These are phyloP conservation scores for Ehretia macrophylla DNA, from an alignment of 257 asterid genomes.

Conservation along the genomic window DNA sequence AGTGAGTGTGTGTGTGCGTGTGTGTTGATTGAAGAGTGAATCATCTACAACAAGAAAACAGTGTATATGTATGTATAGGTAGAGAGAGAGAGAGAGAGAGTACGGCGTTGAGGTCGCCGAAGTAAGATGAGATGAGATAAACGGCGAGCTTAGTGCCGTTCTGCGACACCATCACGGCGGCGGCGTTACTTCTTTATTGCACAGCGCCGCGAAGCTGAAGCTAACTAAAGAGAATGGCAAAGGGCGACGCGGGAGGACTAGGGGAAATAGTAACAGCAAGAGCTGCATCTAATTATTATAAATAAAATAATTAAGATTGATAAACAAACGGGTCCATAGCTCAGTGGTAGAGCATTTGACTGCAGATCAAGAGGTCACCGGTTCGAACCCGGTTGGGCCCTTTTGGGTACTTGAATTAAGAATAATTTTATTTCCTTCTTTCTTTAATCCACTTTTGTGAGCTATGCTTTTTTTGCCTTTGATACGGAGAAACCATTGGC, in stretches of 20 bases:
- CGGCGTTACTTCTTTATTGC: slow-evolving; percentile 1
- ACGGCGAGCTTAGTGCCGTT: slow-evolving; percentile 67
- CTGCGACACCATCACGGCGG: slow-evolving; percentile 47
- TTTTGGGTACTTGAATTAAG: no score
- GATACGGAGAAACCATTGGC: no score
- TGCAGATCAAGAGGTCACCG: slow-evolving; percentile 28
- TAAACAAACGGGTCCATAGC: slow-evolving; percentile 23
- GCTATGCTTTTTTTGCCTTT: no score
- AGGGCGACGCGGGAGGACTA: slow-evolving; percentile 5
- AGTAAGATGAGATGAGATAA: slow-evolving; percentile 50
- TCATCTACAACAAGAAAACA: no score
- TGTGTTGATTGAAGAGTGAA: not conserved
- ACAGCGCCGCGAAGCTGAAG: not conserved
- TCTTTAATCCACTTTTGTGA: no score
- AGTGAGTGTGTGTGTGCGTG: no score
- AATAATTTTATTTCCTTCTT: no score
- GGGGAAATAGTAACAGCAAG: slow-evolving; percentile 3
- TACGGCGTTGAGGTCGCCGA: slow-evolving; percentile 72
- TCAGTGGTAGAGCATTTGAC: slow-evolving; percentile 33
- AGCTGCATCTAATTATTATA: no score
- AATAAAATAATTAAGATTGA: no score
- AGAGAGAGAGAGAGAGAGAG: not conserved
- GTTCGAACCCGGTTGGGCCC: slow-evolving; percentile 32
- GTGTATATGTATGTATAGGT: not conserved
- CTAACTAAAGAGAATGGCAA: not conserved